phyloP scores from a whole-genome alignment of 345 rosid species.

The Hibiscus trionum region DNA sequence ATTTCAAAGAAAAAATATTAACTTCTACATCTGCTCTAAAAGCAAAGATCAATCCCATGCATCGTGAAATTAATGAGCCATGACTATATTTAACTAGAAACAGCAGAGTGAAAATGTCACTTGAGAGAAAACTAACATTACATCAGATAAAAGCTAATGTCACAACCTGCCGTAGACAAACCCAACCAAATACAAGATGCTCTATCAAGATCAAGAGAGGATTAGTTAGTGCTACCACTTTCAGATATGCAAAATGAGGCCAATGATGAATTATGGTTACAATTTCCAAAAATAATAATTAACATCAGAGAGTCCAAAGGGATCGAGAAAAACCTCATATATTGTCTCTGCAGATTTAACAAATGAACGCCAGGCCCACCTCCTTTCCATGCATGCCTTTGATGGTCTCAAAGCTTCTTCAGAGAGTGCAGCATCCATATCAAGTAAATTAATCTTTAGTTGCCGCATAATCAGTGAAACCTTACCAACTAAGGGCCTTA shows the following conservation, averaged over 20 bases:
- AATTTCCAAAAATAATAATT: neutral
- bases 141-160: neutral
- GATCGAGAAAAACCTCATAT: slow-evolving; percentile 55
- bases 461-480: slow-evolving; percentile 37
- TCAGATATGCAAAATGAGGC: neutral
- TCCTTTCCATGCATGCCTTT: slow-evolving; percentile 43
- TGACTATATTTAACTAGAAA: neutral
- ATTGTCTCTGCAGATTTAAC: slow-evolving; percentile 77
- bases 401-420: slow-evolving; percentile 71
- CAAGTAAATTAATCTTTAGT: slow-evolving; percentile 78
- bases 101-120: neutral
- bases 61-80: neutral
- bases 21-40: neutral
- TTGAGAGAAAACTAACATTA: neutral
- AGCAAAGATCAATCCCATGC: neutral
- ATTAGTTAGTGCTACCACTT: neutral
- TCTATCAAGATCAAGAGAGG: neutral
- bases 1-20: neutral
- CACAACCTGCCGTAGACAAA: neutral
- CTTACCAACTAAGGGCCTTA: slow-evolving; percentile 63
- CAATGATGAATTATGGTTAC: neutral
- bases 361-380: slow-evolving; percentile 78
- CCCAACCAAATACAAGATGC: slow-evolving; percentile 2
- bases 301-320: neutral
- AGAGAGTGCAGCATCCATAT: slow-evolving; percentile 85